These are phyloP conservation scores for Hanseniaspora occidentalis DNA, from an alignment of 805 yeast species.

Conservation along the genomic window DNA sequence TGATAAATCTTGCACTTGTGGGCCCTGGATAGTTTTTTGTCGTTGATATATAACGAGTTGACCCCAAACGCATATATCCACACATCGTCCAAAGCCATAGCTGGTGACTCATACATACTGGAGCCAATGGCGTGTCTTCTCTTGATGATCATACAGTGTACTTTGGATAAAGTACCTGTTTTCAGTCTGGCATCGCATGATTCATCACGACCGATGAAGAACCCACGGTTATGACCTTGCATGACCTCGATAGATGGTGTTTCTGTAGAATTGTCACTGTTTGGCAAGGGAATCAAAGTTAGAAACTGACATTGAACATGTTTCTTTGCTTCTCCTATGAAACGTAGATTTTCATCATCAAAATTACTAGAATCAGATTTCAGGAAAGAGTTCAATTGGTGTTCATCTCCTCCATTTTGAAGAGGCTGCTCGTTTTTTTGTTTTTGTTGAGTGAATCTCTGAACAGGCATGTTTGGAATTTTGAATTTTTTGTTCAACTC, in stretches of 20 bases:
- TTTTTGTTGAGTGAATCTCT: conserved; percentile 5
- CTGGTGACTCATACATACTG: conserved; percentile 55
- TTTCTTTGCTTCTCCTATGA: not conserved
- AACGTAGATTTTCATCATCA: not conserved
- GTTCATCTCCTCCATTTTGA: too few relatives aligned
- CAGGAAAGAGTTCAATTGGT: too few relatives aligned
- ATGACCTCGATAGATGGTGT: conserved; percentile 49
- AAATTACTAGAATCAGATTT: not conserved
- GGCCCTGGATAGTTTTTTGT: conserved; percentile 44
- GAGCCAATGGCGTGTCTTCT: conserved; percentile 49
- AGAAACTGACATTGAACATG: not conserved
- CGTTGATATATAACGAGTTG: conserved; percentile 66
- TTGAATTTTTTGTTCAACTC: conserved; percentile 12
- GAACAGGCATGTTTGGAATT: conserved; percentile 13
- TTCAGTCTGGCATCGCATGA: conserved; percentile 47
- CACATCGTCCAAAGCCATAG: conserved; percentile 57
- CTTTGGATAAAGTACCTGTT: conserved; percentile 71
- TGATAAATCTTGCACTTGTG: conserved; percentile 47
- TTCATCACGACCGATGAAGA: conserved; percentile 61
- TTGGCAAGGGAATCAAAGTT: too few relatives aligned
- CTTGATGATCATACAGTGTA: conserved; percentile 62
- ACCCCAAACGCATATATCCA: conserved; percentile 76
- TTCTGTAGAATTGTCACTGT: too few relatives aligned
- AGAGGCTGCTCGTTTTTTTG: too few relatives aligned
- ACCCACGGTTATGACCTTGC: conserved; percentile 48